Base-by-base conservation (phyloP, 345 rosid genomes). In the Eucalyptus erythrocorys region DNA sequence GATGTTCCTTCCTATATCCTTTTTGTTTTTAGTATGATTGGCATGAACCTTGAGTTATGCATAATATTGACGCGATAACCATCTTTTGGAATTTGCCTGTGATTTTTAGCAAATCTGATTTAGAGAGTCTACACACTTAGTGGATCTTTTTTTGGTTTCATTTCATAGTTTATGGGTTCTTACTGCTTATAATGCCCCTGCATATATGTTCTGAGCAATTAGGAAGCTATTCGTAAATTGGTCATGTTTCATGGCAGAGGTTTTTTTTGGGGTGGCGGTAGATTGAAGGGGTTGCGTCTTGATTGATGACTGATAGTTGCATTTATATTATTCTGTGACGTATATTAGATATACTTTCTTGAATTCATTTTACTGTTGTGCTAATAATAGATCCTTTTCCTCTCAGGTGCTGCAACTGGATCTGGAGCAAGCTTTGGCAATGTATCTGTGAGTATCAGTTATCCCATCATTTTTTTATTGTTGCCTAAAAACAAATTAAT, bases 401-500 rank as follows among this genome's bases (percentile, higher is more conserved):
- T 88, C 81, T 61, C 93, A 97, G 99, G 96, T 89, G 85, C 92
- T 89, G 93, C 95, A 90, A 91, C 94, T 7, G 95, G 93, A 42
- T 95, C 97, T 49, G 99, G 98, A 48, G 93, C 99, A 91, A 98
- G 99, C 95, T 96, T 98, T 55, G 97, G 98, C 88, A 89, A 95
- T 88, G 76, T 92, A 88, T 90, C 95, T 17, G 99, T 98, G 91
- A 95, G 99, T 93, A 90, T 87, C 86, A 71, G 30, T 53, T 85
- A 61, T 50, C n/a, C 43, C 64, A 32, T 24, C 87, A 30, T 19
- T 49, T 30, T 30, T 48, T 50, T 27, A 48, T 50, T 85, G 50
- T 49, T 19, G 64, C 87, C 42, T 85, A 8, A 17, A 85, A 32
- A 40, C 26, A 32, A 30, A 37, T 47, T 49, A 85, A 49, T n/a